Base-by-base conservation (phyloP, 1,284 basidiomycete genomes). In the Marasmius fiardii region DNA sequence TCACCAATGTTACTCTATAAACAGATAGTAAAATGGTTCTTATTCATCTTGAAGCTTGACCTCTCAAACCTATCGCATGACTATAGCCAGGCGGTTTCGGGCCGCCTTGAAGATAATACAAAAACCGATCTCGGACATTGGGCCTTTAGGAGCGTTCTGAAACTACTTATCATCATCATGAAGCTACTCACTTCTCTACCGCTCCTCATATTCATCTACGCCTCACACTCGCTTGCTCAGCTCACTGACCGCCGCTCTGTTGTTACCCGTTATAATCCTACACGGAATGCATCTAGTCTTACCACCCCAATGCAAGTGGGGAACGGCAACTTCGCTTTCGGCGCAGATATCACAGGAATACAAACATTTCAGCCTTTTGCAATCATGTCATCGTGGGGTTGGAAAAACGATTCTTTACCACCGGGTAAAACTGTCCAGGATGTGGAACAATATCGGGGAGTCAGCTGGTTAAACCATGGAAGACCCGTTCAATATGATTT, bases 271-370 rank as follows among this genome's bases (percentile, higher is more conserved):
- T 83, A 77, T 69, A 83, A 82, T 65, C 82, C 82, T 1, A 69
- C 67, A 3, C 78, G 81, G 8, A 77, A 73, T 65, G 74, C 74
- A 2, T 80, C 79, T 7, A 78, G 71, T 61, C 41, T 62, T 5
- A 72, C 66, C 26, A 83, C 82, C 2, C 82, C 82, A 4, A 75
- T 84, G 71, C 82, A 83, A 65, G 72, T 83, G 49, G 83, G 83
- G 8, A 85, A 84, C 64, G 82, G 83, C 12, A 78, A 80, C 64
- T 83, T 85, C 60, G 82, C 81, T 4, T 84, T 85, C 60, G 80
- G 80, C 16, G 76, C 79, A 16, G 83, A 84, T 65, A 66, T 83
- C 11, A 83, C 82, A 1, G 80, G 56, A 21, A 44, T 61, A 5
- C 60, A 61, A 37, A 61, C 59, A 4, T 61, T 61, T 49, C 71